Base-by-base conservation (phyloP, 2,329 filamentous ascomycete species). In the Epicoccum sorghinum region DNA sequence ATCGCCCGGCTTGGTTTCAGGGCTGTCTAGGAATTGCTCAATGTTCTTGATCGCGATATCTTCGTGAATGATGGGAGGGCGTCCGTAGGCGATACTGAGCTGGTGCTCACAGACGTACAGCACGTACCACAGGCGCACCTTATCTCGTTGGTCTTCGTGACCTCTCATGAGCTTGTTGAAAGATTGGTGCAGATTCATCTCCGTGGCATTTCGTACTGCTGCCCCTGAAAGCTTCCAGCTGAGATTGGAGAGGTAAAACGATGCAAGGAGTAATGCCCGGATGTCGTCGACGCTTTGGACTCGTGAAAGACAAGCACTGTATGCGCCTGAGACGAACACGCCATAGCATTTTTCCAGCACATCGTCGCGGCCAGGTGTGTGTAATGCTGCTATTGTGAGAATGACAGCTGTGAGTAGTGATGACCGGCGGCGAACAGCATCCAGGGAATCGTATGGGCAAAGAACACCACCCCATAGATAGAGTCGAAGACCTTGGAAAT, bases 101-200 rank as follows among this genome's bases (percentile, higher is more conserved):
- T 77, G 74, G 57, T 77, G 75, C 54, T 78, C 75, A 52, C 70
- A 74, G 5, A 71, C 66, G 43, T 75, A 76, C 7, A 77, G 54
- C 4, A 72, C 68, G 37, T 77, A 77, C 74, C 74, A 78, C 1
- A 78, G 59, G 5, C 73, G 65, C 8, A 73, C 72, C 14, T 72
- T 70, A 37, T 76, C 71, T 24, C 70, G 67, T 22, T 71, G 67
- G 8, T 73, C 67, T 47, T 69, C 56, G 9, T 71, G 64, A 5
- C 73, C 72, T 41, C 70, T 63, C 58, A 70, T 65, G 8, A 72
- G 65, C 46, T 72, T 72, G 40, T 71, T 68, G 47, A 70, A 75
- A 0, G 73, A 69, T 30, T 72, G 73, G 42, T 77, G 74, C 7
- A 77, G 49, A 47, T 75, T 75, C 62, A 76, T 72, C 58, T 77